phyloP scores from a whole-genome alignment of 345 rosid species.

The Sisymbrium altissimum region DNA sequence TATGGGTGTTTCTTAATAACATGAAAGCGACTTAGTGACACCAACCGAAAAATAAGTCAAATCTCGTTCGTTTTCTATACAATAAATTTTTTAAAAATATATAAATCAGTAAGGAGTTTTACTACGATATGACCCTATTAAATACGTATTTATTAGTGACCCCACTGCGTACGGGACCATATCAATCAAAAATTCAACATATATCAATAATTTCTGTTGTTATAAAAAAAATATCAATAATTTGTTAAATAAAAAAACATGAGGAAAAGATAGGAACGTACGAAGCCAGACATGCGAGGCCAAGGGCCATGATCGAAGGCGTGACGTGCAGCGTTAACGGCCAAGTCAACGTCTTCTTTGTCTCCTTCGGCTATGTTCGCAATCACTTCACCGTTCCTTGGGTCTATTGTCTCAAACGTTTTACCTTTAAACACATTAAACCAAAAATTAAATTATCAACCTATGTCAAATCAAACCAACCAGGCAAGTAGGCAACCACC shows the following conservation, averaged over 20 bases:
- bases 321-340: conserved; percentile 60
- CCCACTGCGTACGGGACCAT: conserved; percentile 16
- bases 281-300: conserved; percentile 64
- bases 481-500: conserved; percentile 1
- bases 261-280: conserved; percentile 24
- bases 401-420: conserved; percentile 58
- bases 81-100: not conserved
- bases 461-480: not conserved
- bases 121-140: not conserved
- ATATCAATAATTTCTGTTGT: not conserved
- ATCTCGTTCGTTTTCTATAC: not conserved
- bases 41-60: conserved; percentile 23
- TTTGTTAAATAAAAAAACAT: not conserved
- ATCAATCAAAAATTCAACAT: not conserved
- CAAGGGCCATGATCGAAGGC: conserved; percentile 70
- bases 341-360: conserved; percentile 52
- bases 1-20: not conserved
- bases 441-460: not conserved
- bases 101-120: not conserved
- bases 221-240: not conserved
- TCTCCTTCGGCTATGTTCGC: conserved; percentile 53
- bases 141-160: conserved; percentile 4
- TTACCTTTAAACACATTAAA: conserved; percentile 36
- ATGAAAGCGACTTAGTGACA: conserved; percentile 14
- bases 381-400: conserved; percentile 46